phyloP scores from a whole-genome alignment of 257 asterid species.

The Solanum habrochaites region DNA sequence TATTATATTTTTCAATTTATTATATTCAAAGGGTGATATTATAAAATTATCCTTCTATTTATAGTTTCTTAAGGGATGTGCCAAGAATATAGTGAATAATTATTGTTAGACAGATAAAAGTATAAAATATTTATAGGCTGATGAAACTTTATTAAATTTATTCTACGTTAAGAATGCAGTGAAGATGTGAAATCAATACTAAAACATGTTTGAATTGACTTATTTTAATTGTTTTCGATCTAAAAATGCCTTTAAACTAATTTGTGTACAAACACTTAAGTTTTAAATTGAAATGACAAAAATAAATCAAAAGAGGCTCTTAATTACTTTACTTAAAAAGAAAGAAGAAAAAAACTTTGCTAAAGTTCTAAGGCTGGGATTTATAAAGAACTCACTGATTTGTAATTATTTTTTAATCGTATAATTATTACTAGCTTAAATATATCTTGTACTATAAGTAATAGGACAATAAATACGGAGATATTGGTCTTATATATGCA shows the following conservation, averaged over 20 bases:
- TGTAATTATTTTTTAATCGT: not conserved
- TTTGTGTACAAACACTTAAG: not conserved
- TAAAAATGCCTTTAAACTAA: too few species aligned
- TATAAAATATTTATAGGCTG: not conserved
- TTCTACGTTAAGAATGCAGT: not conserved
- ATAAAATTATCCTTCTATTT: too few species aligned
- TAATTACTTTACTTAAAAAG: not conserved
- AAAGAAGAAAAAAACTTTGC: not conserved
- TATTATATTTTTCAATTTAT: too few species aligned
- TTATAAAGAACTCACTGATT: not conserved
- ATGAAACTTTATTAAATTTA: not conserved
- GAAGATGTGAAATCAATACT: not conserved
- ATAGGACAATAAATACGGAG: not conserved
- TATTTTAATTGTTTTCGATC: too few species aligned
- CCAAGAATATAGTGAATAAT: too few species aligned
- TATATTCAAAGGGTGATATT: too few species aligned
- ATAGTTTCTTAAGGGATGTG: too few species aligned
- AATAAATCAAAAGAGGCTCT: not conserved
- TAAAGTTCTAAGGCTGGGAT: not conserved
- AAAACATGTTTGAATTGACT: too few species aligned
- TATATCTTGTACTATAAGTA: not conserved
- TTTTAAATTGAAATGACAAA: too few species aligned
- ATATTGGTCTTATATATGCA: not conserved
- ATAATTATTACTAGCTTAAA: not conserved
- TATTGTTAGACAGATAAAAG: too few species aligned